These are phyloP conservation scores for Cryphonectria japonica DNA, from an alignment of 2,329 filamentous ascomycete genomes.

Conservation along the genomic window DNA sequence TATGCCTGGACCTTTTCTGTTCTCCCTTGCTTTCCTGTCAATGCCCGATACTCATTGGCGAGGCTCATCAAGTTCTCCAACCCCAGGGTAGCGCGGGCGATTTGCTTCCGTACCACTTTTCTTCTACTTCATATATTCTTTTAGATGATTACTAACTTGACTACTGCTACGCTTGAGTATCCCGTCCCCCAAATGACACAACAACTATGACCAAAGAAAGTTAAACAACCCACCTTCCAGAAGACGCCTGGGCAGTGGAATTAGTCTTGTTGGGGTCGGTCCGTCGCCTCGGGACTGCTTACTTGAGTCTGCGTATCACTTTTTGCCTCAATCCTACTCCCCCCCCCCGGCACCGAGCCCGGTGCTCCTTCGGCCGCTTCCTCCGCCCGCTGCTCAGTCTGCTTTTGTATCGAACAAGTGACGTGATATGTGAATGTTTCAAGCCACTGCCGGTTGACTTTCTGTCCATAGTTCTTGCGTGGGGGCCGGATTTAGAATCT, in stretches of 20 bases:
- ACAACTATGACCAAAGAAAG: not conserved
- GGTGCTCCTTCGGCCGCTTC: slow-evolving; percentile 11
- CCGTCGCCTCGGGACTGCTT: slow-evolving; percentile 10
- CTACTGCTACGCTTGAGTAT: too few relatives aligned
- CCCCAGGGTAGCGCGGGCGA: not conserved
- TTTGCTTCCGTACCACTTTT: not conserved
- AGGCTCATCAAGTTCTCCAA: not conserved
- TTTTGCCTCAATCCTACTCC: not conserved
- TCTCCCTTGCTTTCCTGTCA: not conserved
- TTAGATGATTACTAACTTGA: not conserved
- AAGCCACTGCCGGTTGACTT: not conserved
- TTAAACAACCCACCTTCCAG: slow-evolving; percentile 3
- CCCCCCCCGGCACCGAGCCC: not conserved
- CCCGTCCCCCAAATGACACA: too few relatives aligned
- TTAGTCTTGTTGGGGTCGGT: not conserved
- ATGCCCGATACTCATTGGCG: not conserved
- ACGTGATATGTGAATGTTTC: not conserved
- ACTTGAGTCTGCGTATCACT: not conserved
- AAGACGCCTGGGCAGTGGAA: not conserved
- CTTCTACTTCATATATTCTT: not conserved
- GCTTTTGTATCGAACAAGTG: not conserved
- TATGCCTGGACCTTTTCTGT: not conserved
- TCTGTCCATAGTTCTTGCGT: not conserved
- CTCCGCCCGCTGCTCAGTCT: not conserved
- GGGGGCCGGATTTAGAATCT: not conserved